These are phyloP conservation scores for Talaromyces sp. DNA, from an alignment of 2,329 filamentous ascomycete species.

Conservation along the genomic window DNA sequence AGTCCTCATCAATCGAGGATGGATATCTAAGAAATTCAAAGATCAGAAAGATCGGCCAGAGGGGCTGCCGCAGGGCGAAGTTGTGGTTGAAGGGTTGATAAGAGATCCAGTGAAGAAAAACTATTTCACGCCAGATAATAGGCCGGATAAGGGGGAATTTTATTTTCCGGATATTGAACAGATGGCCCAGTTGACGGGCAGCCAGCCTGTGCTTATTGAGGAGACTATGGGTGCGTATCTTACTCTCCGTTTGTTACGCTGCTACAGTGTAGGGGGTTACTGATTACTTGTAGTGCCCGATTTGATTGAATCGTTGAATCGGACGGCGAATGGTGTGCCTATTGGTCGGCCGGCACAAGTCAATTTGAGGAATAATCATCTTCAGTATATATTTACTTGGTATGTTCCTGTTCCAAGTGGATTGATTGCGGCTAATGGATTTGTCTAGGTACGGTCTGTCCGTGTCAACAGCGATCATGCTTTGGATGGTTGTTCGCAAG, in stretches of 20 bases:
- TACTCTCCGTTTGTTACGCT: background rate
- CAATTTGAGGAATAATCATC: constrained; percentile 91
- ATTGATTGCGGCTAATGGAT: constrained; percentile 1
- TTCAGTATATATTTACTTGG: constrained; percentile 99
- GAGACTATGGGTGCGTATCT: constrained; percentile 74
- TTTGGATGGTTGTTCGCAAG: constrained; percentile 92
- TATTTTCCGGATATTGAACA: constrained; percentile 92
- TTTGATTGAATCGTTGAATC: constrained; percentile 69
- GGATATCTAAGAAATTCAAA: constrained; percentile 76
- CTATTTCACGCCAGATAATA: constrained; percentile 90
- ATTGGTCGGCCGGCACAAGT: constrained; percentile 86
- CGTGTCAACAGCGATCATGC: constrained; percentile 85
- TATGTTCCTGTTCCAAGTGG: constrained; percentile 46
- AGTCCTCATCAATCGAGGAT: constrained; percentile 84
- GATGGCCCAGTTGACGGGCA: constrained; percentile 81
- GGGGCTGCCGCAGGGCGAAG: constrained; percentile 65
- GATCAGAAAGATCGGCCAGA: constrained; percentile 61
- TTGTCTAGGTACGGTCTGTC: constrained; percentile 74
- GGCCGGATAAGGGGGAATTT: constrained; percentile 77
- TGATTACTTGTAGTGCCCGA: constrained; percentile 62
- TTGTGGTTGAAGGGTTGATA: constrained; percentile 78
- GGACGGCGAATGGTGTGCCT: constrained; percentile 76
- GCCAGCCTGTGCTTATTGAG: constrained; percentile 90
- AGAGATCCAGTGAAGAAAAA: constrained; percentile 95
- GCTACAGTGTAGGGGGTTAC: background rate